Evolutionary conservation across 2,329 filamentous ascomycete species (phyloP).

Genomic region (Geoglossum cookeanum): DNA sequence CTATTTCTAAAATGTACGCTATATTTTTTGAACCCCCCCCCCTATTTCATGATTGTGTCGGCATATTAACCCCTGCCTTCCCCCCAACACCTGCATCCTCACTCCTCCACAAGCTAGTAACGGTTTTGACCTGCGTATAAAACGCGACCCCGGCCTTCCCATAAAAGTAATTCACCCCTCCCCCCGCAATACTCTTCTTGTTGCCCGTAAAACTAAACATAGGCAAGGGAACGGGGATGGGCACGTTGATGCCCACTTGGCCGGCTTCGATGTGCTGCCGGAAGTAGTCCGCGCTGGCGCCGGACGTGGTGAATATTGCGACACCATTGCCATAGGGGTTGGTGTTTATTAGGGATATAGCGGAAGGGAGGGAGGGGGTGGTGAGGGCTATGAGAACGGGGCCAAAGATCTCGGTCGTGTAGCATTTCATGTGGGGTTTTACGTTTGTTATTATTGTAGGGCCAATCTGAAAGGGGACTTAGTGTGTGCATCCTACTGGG

Average conservation of each 20-base stretch:
- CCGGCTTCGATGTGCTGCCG: slow-evolving; percentile 66
- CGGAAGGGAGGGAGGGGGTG: slow-evolving; percentile 58
- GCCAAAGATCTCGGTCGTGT: slow-evolving; percentile 71
- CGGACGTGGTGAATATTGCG: slow-evolving; percentile 66
- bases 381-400: slow-evolving; percentile 69
- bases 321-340: slow-evolving; percentile 80
- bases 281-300: slow-evolving; percentile 59
- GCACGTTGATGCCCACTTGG: slow-evolving; percentile 69
- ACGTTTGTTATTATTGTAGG: slow-evolving; percentile 72
- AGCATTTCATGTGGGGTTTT: slow-evolving; percentile 64
- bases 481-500: neutral
- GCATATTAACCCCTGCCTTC: slow-evolving; percentile 7
- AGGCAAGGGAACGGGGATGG: slow-evolving; percentile 39
- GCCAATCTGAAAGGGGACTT: slow-evolving; percentile 35
- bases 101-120: slow-evolving; percentile 76
- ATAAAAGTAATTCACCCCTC: slow-evolving; percentile 87
- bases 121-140: slow-evolving; percentile 95
- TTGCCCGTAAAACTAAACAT: slow-evolving; percentile 58
- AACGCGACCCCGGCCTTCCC: slow-evolving; percentile 83
- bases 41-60: slow-evolving; percentile 1
- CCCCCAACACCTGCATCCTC: slow-evolving; percentile 34
- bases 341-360: slow-evolving; percentile 61
- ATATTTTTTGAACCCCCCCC: neutral
- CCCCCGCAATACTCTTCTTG: slow-evolving; percentile 84
- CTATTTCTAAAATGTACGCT: too few species aligned